phyloP scores from a whole-genome alignment of 1,139 yeast genomes.

The Blastobotrys capitulatus region DNA sequence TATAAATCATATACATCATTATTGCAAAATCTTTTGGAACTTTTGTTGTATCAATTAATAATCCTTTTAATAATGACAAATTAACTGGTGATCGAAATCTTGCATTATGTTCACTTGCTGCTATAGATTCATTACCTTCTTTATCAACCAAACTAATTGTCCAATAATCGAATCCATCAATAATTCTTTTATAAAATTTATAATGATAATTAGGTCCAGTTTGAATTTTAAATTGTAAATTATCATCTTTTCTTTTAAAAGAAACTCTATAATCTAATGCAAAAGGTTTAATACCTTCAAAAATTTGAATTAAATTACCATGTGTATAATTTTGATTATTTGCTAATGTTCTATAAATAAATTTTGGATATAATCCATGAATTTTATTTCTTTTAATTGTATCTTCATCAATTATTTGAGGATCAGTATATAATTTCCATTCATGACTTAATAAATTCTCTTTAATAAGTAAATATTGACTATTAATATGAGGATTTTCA shows the following conservation, averaged over 20 bases:
- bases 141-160: too few relatives aligned
- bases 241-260: neutral
- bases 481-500: neutral
- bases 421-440: neutral
- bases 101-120: neutral
- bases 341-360: neutral
- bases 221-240: neutral
- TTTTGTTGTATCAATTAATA: neutral
- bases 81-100: constrained; percentile 1
- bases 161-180: too few relatives aligned
- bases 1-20: neutral
- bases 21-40: neutral
- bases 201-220: too few relatives aligned
- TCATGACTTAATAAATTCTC: neutral
- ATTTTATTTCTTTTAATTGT: neutral
- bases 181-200: too few relatives aligned
- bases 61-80: neutral
- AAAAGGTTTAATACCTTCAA: neutral
- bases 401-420: neutral
- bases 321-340: neutral
- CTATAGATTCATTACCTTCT: too few relatives aligned
- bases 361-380: neutral
- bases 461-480: neutral
- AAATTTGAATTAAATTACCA: neutral
- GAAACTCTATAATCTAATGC: neutral